phyloP scores from a whole-genome alignment of 805 yeast genomes.

The Candida chauliodis region DNA sequence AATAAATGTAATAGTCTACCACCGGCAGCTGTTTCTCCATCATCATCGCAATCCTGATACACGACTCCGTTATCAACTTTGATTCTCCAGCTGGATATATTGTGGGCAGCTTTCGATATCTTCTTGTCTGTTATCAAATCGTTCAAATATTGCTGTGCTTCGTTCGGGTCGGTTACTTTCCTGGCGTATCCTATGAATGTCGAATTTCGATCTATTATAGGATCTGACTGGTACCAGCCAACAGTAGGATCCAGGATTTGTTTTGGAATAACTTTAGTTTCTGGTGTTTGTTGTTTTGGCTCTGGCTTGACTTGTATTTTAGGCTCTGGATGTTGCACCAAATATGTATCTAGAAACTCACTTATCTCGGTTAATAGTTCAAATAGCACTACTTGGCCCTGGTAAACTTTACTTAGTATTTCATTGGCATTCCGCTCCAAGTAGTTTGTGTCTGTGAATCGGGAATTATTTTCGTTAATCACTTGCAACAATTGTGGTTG shows the following conservation, averaged over 20 bases:
- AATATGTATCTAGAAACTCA: slow-evolving; percentile 37
- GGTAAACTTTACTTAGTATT: slow-evolving; percentile 51
- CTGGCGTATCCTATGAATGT: slow-evolving; percentile 78
- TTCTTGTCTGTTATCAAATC: slow-evolving; percentile 60
- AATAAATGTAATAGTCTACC: slow-evolving; percentile 76
- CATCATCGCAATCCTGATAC: slow-evolving; percentile 89
- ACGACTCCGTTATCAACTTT: slow-evolving; percentile 50
- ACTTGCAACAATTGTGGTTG: slow-evolving; percentile 66
- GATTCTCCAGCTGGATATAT: slow-evolving; percentile 86
- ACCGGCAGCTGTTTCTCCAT: slow-evolving; percentile 97
- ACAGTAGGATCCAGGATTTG: slow-evolving; percentile 44
- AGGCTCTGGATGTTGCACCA: slow-evolving; percentile 9
- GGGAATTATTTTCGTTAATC: slow-evolving; percentile 24
- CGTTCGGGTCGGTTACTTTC: slow-evolving; percentile 58
- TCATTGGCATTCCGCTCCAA: slow-evolving; percentile 46
- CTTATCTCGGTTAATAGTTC: slow-evolving; percentile 71
- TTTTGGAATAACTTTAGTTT: not conserved
- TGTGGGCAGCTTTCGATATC: slow-evolving; percentile 67
- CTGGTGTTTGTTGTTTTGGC: slow-evolving; percentile 22
- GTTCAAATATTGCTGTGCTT: slow-evolving; percentile 54
- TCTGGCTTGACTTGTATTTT: slow-evolving; percentile 2
- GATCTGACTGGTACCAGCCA: slow-evolving; percentile 77
- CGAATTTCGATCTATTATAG: slow-evolving; percentile 79
- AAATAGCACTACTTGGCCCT: slow-evolving; percentile 74
- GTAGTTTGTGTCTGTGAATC: slow-evolving; percentile 42